Base-by-base conservation (phyloP, 2,329 filamentous ascomycete species). In the Massarina eburnea region DNA sequence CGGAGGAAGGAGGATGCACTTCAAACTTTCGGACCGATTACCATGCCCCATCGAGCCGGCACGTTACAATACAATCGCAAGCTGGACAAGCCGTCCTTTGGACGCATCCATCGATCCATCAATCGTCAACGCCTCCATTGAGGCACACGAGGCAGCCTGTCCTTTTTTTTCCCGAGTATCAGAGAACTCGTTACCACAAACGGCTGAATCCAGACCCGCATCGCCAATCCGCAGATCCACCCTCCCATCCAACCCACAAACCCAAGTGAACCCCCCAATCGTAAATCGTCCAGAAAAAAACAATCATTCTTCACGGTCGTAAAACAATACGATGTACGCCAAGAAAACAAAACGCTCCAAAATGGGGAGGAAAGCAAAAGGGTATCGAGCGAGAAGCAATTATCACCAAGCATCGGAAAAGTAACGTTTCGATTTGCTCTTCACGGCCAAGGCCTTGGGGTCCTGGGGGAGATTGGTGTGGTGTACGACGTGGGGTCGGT, bases 401-500 rank as follows among this genome's bases (percentile, higher is more conserved):
- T 30, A 42, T 55, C 52, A 59, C 49, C 50, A 59, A 30, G 42
- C 68, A 52, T 76, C 75, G 41, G 72, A 75, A 49, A 78, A 78
- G 55, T 78, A 79, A 24, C 76, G 60, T 62, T 77, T 78, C 33
- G 71, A 75, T 44, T 71, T 61, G 55, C 59, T 72, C 64, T 67
- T 72, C 22, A 66, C 69, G 17, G 66, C 68, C 21, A 74, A 62
- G 24, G 73, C 73, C 50, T 76, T 72, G 2, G 74, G 72, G 56
- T 78, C 76, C 27, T 70, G 64, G 1, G 73, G 74, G 26, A 78
- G 53, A 46, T 75, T 77, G 17, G 88, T 92, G 66, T 96, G 91
- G 71, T 97, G 92, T 3, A 96, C 91, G 14, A 96, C 89, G 67
- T 96, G 91, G 5, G 91, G 92, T 39, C 90, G 79, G 67, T 95